These are phyloP conservation scores for Puccinellia tenuiflora DNA, from an alignment of 176 grass and related monocot genomes.

Conservation along the genomic window DNA sequence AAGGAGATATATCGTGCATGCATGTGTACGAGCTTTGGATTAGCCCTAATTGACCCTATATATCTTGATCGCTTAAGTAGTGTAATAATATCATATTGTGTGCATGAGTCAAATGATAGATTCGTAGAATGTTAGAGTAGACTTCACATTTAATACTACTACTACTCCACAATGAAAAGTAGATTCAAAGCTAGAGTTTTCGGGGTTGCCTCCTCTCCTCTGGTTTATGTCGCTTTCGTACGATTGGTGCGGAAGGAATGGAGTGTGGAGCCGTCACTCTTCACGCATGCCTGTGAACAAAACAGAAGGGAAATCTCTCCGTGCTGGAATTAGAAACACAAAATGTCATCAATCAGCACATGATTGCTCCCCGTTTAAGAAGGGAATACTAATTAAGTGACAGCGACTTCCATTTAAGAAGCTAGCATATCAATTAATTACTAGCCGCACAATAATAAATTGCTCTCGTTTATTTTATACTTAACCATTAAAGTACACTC, in stretches of 20 bases:
- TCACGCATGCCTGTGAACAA: neutral
- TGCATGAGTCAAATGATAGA: slow-evolving; percentile 2
- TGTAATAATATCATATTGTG: neutral
- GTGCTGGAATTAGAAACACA: neutral
- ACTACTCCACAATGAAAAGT: neutral
- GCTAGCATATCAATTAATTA: neutral
- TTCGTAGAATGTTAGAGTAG: slow-evolving; percentile 16
- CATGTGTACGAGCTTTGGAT: neutral
- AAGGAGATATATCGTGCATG: neutral
- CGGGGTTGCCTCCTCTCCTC: slow-evolving; percentile 23
- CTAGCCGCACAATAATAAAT: too few species aligned
- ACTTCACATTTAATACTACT: neutral
- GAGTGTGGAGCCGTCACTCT: slow-evolving; percentile 57
- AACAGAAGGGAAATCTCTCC: neutral
- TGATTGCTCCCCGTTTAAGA: neutral
- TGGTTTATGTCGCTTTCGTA: slow-evolving; percentile 42
- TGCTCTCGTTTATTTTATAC: too few species aligned
- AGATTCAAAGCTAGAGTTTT: neutral
- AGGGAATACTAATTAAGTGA: slow-evolving; percentile 10
- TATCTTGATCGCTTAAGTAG: neutral
- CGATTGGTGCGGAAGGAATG: slow-evolving; percentile 18
- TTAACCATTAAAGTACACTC: too few species aligned
- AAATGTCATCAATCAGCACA: neutral
- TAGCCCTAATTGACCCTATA: neutral
- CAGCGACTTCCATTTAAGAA: slow-evolving; percentile 13